These are phyloP conservation scores for Metschnikowia koreensis DNA, from an alignment of 805 yeast genomes.

Conservation along the genomic window DNA sequence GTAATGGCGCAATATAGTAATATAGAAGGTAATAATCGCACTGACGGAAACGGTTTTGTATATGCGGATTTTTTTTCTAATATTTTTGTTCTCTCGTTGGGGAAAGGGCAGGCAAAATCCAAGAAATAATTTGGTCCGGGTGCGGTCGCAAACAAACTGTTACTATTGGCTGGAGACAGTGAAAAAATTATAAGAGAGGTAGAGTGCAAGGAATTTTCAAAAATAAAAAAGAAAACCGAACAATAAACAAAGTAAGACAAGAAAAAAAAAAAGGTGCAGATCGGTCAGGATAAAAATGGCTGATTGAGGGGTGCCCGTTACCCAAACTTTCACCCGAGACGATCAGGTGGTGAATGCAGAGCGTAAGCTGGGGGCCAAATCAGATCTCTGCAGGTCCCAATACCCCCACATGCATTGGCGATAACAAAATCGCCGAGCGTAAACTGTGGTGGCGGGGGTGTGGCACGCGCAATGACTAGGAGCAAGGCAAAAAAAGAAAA, in stretches of 20 bases:
- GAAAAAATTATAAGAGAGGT: neutral
- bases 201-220: neutral
- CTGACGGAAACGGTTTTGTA: neutral
- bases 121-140: neutral
- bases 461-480: slow-evolving; percentile 7
- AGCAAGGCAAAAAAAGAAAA: neutral
- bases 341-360: neutral
- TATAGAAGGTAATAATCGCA: neutral
- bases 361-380: slow-evolving; percentile 1
- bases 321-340: neutral
- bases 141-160: neutral
- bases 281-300: neutral
- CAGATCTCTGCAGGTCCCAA: slow-evolving; percentile 7
- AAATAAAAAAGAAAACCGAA: neutral
- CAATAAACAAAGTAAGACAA: neutral
- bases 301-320: neutral
- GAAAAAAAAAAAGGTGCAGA: neutral
- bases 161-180: neutral
- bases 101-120: neutral
- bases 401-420: slow-evolving; percentile 6
- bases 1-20: neutral
- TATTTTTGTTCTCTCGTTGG: neutral
- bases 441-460: slow-evolving; percentile 12
- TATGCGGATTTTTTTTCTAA: neutral
- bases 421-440: slow-evolving; percentile 3